Conservation (phyloP, 345 rosid genomes). For the Dimocarpus longan region DNA sequence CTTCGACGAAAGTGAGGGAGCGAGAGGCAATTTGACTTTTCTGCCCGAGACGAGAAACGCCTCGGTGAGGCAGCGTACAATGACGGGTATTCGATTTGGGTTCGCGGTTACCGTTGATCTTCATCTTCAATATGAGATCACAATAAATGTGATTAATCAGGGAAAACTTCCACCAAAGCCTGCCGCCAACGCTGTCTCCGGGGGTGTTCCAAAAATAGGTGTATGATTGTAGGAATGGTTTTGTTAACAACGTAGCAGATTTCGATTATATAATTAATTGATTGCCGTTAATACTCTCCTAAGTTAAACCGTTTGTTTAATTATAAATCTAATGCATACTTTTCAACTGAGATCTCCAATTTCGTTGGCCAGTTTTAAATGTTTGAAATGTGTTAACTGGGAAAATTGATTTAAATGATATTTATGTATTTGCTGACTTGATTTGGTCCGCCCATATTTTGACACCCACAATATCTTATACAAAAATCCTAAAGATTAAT, state of each 20-base stretch:
- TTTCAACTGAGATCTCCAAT: not conserved
- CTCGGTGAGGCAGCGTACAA: too few relatives aligned
- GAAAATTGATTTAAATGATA: not conserved
- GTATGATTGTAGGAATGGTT: too few relatives aligned
- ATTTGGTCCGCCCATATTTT: not conserved
- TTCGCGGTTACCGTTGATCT: too few relatives aligned
- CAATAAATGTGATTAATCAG: too few relatives aligned
- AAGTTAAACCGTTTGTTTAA: not conserved
- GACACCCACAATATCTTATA: not conserved
- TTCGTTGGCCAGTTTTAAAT: not conserved
- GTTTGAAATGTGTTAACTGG: not conserved
- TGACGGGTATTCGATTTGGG: not conserved
- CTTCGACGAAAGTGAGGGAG: not conserved
- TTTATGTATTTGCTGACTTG: not conserved
- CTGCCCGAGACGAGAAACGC: not conserved
- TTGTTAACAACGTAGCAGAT: too few relatives aligned
- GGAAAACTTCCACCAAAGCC: too few relatives aligned
- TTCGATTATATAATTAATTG: not conserved
- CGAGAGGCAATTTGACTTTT: not conserved
- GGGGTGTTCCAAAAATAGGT: too few relatives aligned
- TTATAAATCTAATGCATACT: not conserved
- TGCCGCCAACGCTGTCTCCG: too few relatives aligned
- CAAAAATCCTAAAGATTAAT: not conserved
- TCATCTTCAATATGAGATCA: too few relatives aligned
- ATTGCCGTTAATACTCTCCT: not conserved